Conservation (phyloP, 2,329 filamentous ascomycete genomes). For the Thielaviopsis ethacetica region DNA sequence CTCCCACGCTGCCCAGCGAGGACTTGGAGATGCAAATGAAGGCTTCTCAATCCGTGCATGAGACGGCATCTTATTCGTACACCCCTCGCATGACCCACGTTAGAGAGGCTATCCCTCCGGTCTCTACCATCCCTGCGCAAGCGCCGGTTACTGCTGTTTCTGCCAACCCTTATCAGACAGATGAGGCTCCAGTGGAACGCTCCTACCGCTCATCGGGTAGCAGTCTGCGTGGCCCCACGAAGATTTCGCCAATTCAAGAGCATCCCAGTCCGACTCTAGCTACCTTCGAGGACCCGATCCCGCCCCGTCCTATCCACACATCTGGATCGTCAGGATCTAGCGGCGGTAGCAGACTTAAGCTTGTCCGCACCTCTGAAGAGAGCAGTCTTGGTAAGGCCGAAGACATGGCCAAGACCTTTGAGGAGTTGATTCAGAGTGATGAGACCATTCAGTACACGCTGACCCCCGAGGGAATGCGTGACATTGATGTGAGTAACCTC, state of each 20-base stretch:
- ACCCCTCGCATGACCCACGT: slow-evolving; percentile 2
- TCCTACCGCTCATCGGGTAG: slow-evolving; percentile 3
- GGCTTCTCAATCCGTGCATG: neutral
- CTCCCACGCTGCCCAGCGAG: slow-evolving; percentile 9
- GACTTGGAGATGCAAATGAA: slow-evolving; percentile 5
- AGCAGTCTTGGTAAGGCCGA: slow-evolving; percentile 29
- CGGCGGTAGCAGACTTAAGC: slow-evolving; percentile 32
- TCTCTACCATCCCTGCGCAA: neutral
- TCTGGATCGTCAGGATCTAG: slow-evolving; percentile 37
- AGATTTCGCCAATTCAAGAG: slow-evolving; percentile 11
- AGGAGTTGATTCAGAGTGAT: slow-evolving; percentile 66
- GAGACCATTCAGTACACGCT: slow-evolving; percentile 71
- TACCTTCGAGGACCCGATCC: slow-evolving; percentile 1
- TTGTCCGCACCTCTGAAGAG: slow-evolving; percentile 42
- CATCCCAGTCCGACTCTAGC: slow-evolving; percentile 8
- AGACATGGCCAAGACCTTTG: slow-evolving; percentile 52
- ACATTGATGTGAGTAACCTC: slow-evolving; percentile 51
- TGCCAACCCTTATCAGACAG: slow-evolving; percentile 14
- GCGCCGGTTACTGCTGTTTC: neutral
- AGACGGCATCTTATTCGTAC: neutral
- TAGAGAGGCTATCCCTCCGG: neutral
- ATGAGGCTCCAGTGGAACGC: slow-evolving; percentile 15
- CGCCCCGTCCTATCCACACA: slow-evolving; percentile 25
- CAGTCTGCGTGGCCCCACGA: slow-evolving; percentile 5
- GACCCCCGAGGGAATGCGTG: slow-evolving; percentile 63